A percentile compares a stretch with the other conserved stretches of the same genome.
Evolutionary conservation across 805 yeast genomes (phyloP).

Genomic region (Kodamaea sagamina): DNA sequence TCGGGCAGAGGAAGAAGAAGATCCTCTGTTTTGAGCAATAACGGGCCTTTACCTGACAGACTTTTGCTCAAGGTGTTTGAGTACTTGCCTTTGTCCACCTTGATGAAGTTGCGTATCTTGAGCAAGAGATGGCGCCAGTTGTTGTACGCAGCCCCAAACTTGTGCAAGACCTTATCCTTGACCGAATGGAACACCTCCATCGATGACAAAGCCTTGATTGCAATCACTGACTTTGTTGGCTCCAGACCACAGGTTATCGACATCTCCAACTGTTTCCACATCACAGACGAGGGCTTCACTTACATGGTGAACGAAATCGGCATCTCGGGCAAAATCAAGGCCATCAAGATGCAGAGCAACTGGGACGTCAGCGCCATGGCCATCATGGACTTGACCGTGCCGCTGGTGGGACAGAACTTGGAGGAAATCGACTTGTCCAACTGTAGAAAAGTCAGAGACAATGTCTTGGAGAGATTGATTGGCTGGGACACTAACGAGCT

Average conservation of each 20-base stretch:
- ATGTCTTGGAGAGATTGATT: slow-evolving; percentile 66
- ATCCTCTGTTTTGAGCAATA: slow-evolving; percentile 55
- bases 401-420: slow-evolving; percentile 59
- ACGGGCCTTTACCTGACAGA: slow-evolving; percentile 62
- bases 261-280: slow-evolving; percentile 73
- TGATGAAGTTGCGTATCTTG: slow-evolving; percentile 60
- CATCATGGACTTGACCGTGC: slow-evolving; percentile 72
- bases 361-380: slow-evolving; percentile 85
- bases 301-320: slow-evolving; percentile 72
- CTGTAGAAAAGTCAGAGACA: slow-evolving; percentile 72
- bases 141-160: slow-evolving; percentile 54
- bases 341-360: slow-evolving; percentile 62
- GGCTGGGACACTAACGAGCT: slow-evolving; percentile 45
- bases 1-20: slow-evolving; percentile 45
- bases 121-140: slow-evolving; percentile 71
- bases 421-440: slow-evolving; percentile 67
- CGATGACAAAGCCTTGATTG: slow-evolving; percentile 55
- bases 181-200: slow-evolving; percentile 62
- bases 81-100: slow-evolving; percentile 53
- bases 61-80: slow-evolving; percentile 56
- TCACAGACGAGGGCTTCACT: slow-evolving; percentile 74
- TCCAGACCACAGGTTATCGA: slow-evolving; percentile 62
- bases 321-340: slow-evolving; percentile 57
- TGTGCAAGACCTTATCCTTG: slow-evolving; percentile 56
- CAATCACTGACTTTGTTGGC: slow-evolving; percentile 70